A percentile compares a stretch with the other conserved stretches of the same genome.
Conservation (phyloP, 2,329 filamentous ascomycete species). For the Sporothrix phasma region DNA sequence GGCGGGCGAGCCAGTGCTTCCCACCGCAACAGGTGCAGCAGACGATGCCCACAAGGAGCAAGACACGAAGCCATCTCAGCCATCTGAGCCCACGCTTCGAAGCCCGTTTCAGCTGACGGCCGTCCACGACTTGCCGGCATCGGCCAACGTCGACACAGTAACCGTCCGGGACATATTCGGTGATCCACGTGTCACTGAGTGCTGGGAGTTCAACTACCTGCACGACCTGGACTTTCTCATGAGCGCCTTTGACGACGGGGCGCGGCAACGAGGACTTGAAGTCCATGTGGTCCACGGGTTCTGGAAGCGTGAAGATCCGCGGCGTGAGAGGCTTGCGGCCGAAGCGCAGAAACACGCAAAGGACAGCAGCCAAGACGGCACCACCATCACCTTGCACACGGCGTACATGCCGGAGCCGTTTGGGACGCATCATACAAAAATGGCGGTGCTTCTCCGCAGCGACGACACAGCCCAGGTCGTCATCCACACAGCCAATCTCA, state of each 20-base stretch:
- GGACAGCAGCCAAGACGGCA: neutral
- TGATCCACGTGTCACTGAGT: constrained; percentile 61
- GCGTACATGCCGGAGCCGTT: constrained; percentile 77
- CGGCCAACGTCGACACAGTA: constrained; percentile 55
- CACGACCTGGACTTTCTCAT: constrained; percentile 51
- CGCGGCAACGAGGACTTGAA: constrained; percentile 34
- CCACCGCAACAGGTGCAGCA: neutral
- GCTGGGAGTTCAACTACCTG: constrained; percentile 61
- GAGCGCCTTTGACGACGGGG: constrained; percentile 43
- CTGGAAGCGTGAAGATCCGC: constrained; percentile 57
- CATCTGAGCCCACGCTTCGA: neutral
- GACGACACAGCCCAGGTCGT: constrained; percentile 69
- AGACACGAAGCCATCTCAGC: neutral
- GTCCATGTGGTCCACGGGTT: constrained; percentile 52
- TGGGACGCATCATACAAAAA: constrained; percentile 79
- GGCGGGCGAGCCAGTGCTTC: constrained; percentile 4
- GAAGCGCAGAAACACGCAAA: constrained; percentile 44
- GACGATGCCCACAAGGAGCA: neutral
- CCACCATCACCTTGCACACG: constrained; percentile 58
- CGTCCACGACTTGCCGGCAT: constrained; percentile 51
- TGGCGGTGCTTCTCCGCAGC: constrained; percentile 72
- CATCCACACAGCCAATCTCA: constrained; percentile 89
- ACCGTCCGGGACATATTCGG: constrained; percentile 58
- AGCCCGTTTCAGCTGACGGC: constrained; percentile 59
- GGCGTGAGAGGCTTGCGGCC: constrained; percentile 49